These are phyloP conservation scores for Neostapfia colusana DNA, from an alignment of 176 grass and related monocot species.

Conservation along the genomic window DNA sequence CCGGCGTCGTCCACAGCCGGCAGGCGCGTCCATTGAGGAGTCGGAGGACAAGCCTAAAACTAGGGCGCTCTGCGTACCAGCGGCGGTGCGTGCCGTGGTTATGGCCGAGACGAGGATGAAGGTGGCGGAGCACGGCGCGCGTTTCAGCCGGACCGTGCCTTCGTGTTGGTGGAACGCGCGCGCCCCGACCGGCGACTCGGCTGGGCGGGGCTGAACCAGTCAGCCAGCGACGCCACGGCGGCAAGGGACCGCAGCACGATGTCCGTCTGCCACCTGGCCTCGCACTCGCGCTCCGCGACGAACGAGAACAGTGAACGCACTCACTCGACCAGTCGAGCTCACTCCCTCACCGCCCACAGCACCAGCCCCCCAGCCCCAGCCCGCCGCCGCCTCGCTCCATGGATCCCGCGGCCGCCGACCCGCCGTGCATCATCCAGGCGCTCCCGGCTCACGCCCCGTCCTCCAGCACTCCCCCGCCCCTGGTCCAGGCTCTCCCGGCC, in stretches of 20 bases:
- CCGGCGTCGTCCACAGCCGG: not conserved
- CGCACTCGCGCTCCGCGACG: conserved; percentile 6
- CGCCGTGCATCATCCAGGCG: conserved; percentile 61
- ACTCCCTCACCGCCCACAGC: not conserved
- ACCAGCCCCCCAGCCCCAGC: not conserved
- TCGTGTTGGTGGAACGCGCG: not conserved
- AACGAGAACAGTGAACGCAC: not conserved
- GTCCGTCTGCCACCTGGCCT: not conserved
- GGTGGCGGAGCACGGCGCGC: not conserved
- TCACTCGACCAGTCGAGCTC: conserved; percentile 23
- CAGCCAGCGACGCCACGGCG: not conserved
- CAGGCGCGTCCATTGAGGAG: not conserved
- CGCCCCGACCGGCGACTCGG: not conserved
- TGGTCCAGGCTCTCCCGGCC: conserved; percentile 16
- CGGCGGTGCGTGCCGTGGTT: too few species aligned
- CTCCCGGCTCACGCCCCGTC: conserved; percentile 15
- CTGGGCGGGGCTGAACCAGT: not conserved
- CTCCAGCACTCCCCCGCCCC: not conserved
- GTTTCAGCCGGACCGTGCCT: not conserved
- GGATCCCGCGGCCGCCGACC: conserved; percentile 26
- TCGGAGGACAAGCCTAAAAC: too few species aligned
- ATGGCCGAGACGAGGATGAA: not conserved
- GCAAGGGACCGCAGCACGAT: not conserved
- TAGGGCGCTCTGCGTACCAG: too few species aligned
- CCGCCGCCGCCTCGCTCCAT: not conserved